Evolutionary conservation across 495 filamentous ascomycete genomes (phyloP).

Genomic region (Jackrogersella multiformis): DNA sequence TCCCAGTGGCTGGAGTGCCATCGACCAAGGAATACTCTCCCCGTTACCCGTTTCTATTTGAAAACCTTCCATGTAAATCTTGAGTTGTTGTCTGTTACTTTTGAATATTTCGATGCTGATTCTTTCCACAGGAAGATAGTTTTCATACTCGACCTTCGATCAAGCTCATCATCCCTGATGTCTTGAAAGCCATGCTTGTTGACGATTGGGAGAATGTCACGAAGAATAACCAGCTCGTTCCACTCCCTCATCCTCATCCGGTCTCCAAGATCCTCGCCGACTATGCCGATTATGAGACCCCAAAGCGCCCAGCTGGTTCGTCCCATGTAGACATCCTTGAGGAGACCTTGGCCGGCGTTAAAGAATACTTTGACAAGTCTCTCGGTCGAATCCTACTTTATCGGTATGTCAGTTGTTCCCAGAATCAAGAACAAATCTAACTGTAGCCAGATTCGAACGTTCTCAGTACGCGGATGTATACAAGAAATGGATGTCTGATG

Average conservation of each 20-base stretch:
- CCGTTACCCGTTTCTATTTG: neutral
- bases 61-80: conserved; percentile 11
- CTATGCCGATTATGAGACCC: conserved; percentile 74
- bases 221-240: conserved; percentile 87
- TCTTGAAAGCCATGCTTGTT: conserved; percentile 87
- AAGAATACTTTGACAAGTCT: conserved; percentile 89
- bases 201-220: conserved; percentile 99
- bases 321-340: conserved; percentile 84
- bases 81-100: neutral
- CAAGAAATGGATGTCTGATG: conserved; percentile 65
- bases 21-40: conserved; percentile 19
- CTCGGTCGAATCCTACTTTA: conserved; percentile 91
- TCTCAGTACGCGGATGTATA: conserved; percentile 80
- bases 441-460: conserved; percentile 73
- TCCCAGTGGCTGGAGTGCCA: conserved; percentile 47
- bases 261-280: conserved; percentile 81
- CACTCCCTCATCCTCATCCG: conserved; percentile 77
- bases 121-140: conserved; percentile 74
- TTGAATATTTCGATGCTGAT: conserved; percentile 38
- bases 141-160: conserved; percentile 83
- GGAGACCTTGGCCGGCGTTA: conserved; percentile 82
- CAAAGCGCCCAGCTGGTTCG: conserved; percentile 69
- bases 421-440: conserved; percentile 9
- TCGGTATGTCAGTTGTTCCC: conserved; percentile 54
- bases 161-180: conserved; percentile 82